Percentiles rank a stretch among this genome's conserved stretches.
These are phyloP conservation scores for Phytophthora megakarya DNA, from an alignment of 352 stramenopile genomes.

Conservation along the genomic window DNA sequence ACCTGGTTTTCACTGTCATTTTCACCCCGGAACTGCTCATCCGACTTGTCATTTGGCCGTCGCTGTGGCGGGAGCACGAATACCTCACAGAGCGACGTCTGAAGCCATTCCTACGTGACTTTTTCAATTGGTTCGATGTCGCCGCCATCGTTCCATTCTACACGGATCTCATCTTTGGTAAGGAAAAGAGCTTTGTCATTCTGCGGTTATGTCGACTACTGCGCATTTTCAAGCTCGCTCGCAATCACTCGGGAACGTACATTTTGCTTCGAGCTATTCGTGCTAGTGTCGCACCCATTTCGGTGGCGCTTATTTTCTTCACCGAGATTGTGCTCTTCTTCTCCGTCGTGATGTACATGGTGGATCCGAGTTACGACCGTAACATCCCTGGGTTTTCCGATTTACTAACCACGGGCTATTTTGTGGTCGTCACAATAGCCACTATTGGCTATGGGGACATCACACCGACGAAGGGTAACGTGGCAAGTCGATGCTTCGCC, in stretches of 20 bases:
- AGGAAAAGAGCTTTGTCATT: conserved; percentile 78
- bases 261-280: conserved; percentile 75
- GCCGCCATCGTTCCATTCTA: conserved; percentile 76
- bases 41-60: conserved; percentile 75
- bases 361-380: conserved; percentile 72
- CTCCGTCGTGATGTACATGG: conserved; percentile 80
- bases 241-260: conserved; percentile 81
- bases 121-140: conserved; percentile 87
- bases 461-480: conserved; percentile 75
- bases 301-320: conserved; percentile 82
- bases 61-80: conserved; percentile 71
- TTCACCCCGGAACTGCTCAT: conserved; percentile 76
- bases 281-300: conserved; percentile 76
- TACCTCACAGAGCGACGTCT: conserved; percentile 69
- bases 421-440: conserved; percentile 74
- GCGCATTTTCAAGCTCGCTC: conserved; percentile 82
- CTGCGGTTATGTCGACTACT: conserved; percentile 69
- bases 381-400: conserved; percentile 71
- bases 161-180: conserved; percentile 70
- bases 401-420: conserved; percentile 76
- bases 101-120: conserved; percentile 68
- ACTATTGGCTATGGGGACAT: conserved; percentile 85
- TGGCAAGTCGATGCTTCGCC: conserved; percentile 59
- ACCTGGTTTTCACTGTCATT: conserved; percentile 74
- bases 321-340: conserved; percentile 84